A percentile compares a stretch with the other conserved stretches of the same genome.
Evolutionary conservation across 139 green algal species (phyloP).

Genomic region (Bryopsis sp.): DNA sequence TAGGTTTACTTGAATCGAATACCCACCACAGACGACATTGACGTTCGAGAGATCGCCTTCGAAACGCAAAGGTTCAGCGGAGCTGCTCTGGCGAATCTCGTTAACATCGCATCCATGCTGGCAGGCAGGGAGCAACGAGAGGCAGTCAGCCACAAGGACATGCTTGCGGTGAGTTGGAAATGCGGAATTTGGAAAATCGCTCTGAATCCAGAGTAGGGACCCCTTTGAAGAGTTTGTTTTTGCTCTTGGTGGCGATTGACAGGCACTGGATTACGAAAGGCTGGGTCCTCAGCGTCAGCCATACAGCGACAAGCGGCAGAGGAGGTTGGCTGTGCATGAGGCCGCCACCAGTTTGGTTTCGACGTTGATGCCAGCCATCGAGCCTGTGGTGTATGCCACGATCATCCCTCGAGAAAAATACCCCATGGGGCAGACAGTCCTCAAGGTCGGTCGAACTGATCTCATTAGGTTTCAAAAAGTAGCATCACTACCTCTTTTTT

Average conservation of each 20-base stretch:
- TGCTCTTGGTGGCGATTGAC: not conserved
- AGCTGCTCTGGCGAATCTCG: conserved; percentile 58
- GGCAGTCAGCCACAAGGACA: conserved; percentile 45
- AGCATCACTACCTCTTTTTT: too few species aligned
- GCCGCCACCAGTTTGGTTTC: conserved; percentile 56
- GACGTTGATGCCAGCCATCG: conserved; percentile 76
- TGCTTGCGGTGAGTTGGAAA: conserved; percentile 26
- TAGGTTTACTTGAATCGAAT: conserved; percentile 41
- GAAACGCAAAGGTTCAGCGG: conserved; percentile 42
- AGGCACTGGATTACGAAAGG: conserved; percentile 53
- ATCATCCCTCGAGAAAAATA: conserved; percentile 60
- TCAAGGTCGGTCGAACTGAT: conserved; percentile 51
- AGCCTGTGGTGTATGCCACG: conserved; percentile 65
- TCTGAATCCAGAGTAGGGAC: too few species aligned
- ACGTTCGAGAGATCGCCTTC: conserved; percentile 44
- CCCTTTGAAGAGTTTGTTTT: too few species aligned
- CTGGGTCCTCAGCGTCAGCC: conserved; percentile 28
- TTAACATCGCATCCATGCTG: conserved; percentile 69
- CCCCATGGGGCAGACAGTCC: conserved; percentile 69
- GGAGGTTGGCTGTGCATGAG: conserved; percentile 33
- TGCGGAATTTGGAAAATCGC: too few species aligned
- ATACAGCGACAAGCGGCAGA: conserved; percentile 13
- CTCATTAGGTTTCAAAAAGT: too few species aligned
- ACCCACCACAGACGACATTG: conserved; percentile 27
- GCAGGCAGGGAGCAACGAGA: conserved; percentile 42